These are phyloP conservation scores for Ceratorhiza oryzae-sativae DNA, from an alignment of 1,284 basidiomycete genomes.

Conservation along the genomic window DNA sequence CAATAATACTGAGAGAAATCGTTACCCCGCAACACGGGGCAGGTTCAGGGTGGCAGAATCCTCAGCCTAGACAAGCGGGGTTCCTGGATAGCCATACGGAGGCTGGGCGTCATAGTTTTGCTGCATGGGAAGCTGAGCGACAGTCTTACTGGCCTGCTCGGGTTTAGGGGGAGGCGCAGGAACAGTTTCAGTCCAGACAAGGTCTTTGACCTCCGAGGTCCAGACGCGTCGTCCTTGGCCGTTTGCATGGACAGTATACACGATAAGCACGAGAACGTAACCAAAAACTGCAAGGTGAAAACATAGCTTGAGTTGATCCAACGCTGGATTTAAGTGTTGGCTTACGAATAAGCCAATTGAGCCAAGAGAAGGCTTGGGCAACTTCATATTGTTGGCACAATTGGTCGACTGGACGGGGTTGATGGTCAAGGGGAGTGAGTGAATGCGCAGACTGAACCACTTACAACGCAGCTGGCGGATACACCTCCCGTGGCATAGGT, in stretches of 20 bases:
- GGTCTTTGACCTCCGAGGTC: conserved; percentile 10
- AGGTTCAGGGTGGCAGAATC: neutral
- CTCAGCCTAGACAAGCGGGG: neutral
- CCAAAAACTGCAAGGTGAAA: neutral
- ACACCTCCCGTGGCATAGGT: conserved; percentile 18
- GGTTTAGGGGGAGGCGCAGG: neutral
- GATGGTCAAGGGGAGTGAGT: neutral
- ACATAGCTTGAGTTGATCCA: neutral
- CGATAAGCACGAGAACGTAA: conserved; percentile 7
- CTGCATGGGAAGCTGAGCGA: neutral
- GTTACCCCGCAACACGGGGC: neutral
- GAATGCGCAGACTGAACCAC: neutral
- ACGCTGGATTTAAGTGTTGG: neutral
- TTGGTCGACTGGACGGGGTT: conserved; percentile 28
- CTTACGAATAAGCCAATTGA: conserved; percentile 42
- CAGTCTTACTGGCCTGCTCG: neutral
- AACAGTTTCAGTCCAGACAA: neutral
- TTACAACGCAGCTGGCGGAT: conserved; percentile 22
- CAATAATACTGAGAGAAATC: neutral
- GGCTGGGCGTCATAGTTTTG: neutral
- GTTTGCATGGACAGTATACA: neutral
- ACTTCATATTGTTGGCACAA: conserved; percentile 41
- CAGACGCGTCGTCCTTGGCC: conserved; percentile 18
- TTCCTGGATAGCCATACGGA: neutral
- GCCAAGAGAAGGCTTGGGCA: conserved; percentile 40